Evolutionary conservation across 257 asterid genomes (phyloP).

Genomic region (Parsonsia alboflavescens): DNA sequence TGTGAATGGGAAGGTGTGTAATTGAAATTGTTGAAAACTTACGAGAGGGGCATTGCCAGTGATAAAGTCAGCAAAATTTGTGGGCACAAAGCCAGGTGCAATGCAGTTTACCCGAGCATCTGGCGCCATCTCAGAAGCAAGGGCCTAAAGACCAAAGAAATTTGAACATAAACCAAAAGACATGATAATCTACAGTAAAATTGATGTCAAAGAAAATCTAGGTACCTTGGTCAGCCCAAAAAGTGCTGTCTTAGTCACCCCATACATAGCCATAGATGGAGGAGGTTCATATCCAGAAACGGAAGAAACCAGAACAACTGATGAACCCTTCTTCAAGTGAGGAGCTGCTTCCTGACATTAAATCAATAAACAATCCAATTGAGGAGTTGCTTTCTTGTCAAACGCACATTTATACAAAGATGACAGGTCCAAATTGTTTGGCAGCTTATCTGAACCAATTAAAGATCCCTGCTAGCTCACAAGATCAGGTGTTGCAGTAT

Average conservation of each 20-base stretch:
- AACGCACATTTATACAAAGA: not conserved
- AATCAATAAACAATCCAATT: not conserved
- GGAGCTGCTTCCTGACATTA: slow-evolving; percentile 63
- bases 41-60: slow-evolving; percentile 43
- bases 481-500: not conserved
- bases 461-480: not conserved
- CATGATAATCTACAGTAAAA: not conserved
- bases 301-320: slow-evolving; percentile 64
- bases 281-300: slow-evolving; percentile 55
- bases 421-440: not conserved
- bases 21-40: slow-evolving; percentile 14
- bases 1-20: not conserved
- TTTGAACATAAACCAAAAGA: not conserved
- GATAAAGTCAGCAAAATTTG: slow-evolving; percentile 60
- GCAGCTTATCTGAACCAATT: not conserved
- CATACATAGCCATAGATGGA: slow-evolving; percentile 70
- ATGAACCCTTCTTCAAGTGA: slow-evolving; percentile 70
- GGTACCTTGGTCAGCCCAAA: slow-evolving; percentile 90
- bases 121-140: slow-evolving; percentile 89
- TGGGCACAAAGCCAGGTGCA: slow-evolving; percentile 96
- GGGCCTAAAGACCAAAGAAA: slow-evolving; percentile 42
- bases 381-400: not conserved
- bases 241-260: slow-evolving; percentile 88
- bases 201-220: not conserved
- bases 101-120: slow-evolving; percentile 86